Evolutionary conservation across 2,329 filamentous ascomycete genomes (phyloP).

Genomic region (Epichloe festucae): DNA sequence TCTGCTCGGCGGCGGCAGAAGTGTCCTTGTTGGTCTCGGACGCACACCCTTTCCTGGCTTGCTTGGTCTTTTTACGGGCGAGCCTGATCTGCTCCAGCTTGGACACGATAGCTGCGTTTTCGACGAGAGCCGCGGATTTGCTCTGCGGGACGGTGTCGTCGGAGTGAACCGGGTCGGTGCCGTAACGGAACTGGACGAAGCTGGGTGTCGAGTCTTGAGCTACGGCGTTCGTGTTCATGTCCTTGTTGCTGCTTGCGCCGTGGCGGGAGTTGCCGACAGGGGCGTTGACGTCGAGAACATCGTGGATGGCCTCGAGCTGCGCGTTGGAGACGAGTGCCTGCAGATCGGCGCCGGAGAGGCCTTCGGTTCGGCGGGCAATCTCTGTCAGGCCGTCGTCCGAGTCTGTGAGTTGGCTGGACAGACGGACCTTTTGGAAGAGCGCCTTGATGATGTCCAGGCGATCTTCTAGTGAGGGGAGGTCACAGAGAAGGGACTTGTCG

Average conservation of each 20-base stretch:
- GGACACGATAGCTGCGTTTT: conserved; percentile 65
- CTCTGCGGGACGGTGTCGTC: conserved; percentile 31
- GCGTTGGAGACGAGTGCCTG: conserved; percentile 94
- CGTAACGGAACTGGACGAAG: conserved; percentile 79
- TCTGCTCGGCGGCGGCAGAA: conserved; percentile 24
- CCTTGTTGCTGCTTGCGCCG: conserved; percentile 19
- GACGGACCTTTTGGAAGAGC: conserved; percentile 66
- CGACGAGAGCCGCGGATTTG: conserved; percentile 47
- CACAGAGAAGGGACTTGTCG: conserved; percentile 87
- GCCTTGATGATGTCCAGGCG: conserved; percentile 79
- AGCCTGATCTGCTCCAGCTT: conserved; percentile 72
- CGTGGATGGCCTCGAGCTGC: conserved; percentile 92
- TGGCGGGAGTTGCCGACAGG: conserved; percentile 23
- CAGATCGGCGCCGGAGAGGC: conserved; percentile 87
- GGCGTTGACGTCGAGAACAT: conserved; percentile 55
- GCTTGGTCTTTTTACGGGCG: conserved; percentile 39
- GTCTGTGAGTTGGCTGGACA: conserved; percentile 52
- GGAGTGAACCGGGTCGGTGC: conserved; percentile 38
- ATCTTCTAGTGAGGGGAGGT: conserved; percentile 65
- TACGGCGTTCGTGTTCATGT: conserved; percentile 10
- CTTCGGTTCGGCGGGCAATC: conserved; percentile 68
- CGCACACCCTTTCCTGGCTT: conserved; percentile 16
- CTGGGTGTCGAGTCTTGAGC: conserved; percentile 28
- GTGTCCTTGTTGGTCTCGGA: conserved; percentile 11
- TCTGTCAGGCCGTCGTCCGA: conserved; percentile 48